phyloP scores from a whole-genome alignment of 192 early-diverging fungal species.

The Gonapodya prolifera region DNA sequence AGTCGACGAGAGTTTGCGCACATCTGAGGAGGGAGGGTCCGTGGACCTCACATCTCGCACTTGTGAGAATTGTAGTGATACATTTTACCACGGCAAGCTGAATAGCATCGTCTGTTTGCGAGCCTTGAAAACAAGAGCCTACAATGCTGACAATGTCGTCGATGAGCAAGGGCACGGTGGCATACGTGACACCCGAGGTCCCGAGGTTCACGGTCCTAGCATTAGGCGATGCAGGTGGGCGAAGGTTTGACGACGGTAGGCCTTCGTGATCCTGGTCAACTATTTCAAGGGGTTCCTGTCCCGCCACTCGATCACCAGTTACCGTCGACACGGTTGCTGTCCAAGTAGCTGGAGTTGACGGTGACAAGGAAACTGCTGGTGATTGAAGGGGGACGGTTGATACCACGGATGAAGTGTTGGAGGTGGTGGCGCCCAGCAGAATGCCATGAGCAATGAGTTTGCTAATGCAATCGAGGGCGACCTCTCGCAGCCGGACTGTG shows the following conservation, averaged over 20 bases:
- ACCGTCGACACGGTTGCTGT: constrained; percentile 10
- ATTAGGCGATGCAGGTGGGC: background rate
- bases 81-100: constrained; percentile 47
- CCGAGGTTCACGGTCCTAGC: background rate
- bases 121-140: constrained; percentile 25
- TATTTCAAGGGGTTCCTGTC: constrained; percentile 13
- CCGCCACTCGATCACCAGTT: background rate
- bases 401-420: constrained; percentile 6
- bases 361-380: background rate
- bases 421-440: constrained; percentile 15
- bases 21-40: constrained; percentile 29
- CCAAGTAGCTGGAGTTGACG: background rate
- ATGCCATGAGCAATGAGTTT: constrained; percentile 38
- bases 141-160: constrained; percentile 43
- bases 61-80: constrained; percentile 36
- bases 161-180: constrained; percentile 24
- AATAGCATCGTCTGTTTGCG: constrained; percentile 24
- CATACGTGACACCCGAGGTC: background rate
- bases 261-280: constrained; percentile 3
- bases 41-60: constrained; percentile 33
- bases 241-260: constrained; percentile 5
- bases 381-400: constrained; percentile 3
- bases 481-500: constrained; percentile 22
- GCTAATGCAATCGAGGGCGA: constrained; percentile 32
- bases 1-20: constrained; percentile 36